Evolutionary conservation across 257 asterid species (phyloP), one percentile per base, ranked within the genome.

Genomic region (Lycium ferocissimum): DNA sequence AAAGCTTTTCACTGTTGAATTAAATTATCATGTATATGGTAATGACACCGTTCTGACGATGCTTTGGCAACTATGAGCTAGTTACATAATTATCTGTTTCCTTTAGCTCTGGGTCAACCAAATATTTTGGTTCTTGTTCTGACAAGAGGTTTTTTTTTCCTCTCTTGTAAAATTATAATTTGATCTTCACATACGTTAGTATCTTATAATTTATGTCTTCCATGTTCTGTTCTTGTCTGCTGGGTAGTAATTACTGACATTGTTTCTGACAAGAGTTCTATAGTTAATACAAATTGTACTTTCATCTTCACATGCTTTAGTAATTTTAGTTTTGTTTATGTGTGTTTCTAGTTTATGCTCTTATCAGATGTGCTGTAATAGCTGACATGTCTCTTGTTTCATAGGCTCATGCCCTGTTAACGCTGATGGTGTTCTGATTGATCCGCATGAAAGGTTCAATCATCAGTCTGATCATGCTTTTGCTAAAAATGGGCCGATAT

Each of bases 401-500:
- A 67, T 88, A 86, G 88, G 84, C 33, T 85, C 85, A 5, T 65
- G 85, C 63, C 47, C 83, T 80, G 86, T 79, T 86, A 78, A 35
- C 83, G 89, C 88, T 88, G 96, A 86, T 66, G 89, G 88, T 84
- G 80, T 86, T 80, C 78, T 85, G 35, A 53, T 81, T 69, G 89
- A 89, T 83, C 83, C 89, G 80, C 85, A 84, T 76, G 93, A 91
- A 58, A 81, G 86, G 84, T 90, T 85, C 57, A 80, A 81, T 85
- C 88, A 85, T 81, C 93, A 87, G 79, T 86, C 88, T 13, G 91
- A 89, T 84, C 93, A 84, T 13, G 86, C 93, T 78, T 88, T 87
- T 83, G 93, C 90, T 13, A 91, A 88, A 88, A 91, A 85, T 51
- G 94, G 98, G 75, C 93, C 98, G 40, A 79, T 87, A 84, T 88